Evolutionary conservation across 306 rosid genomes (phyloP).

Genomic region (Cicer chorassanicum): DNA sequence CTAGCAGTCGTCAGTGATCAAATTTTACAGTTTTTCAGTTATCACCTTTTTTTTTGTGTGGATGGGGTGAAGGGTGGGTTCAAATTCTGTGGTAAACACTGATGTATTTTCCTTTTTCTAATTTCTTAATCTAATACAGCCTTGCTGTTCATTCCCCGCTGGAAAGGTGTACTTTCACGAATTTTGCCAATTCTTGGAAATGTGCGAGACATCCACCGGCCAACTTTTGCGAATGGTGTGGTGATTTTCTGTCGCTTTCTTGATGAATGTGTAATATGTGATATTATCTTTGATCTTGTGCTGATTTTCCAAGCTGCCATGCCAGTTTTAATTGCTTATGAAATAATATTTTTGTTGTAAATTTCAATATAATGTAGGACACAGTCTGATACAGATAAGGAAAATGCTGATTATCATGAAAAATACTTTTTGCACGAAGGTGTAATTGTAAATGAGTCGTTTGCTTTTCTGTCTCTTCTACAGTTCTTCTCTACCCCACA

Average conservation of each 20-base stretch:
- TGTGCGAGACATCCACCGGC: slow-evolving; percentile 84
- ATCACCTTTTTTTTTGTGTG: slow-evolving; percentile 1
- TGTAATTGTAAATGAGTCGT: background rate
- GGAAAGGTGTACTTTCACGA: slow-evolving; percentile 92
- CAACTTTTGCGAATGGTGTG: slow-evolving; percentile 91
- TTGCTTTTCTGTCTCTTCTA: background rate
- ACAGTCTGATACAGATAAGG: slow-evolving; percentile 1
- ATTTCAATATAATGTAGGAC: slow-evolving; percentile 29
- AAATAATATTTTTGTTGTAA: slow-evolving; percentile 4
- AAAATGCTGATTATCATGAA: slow-evolving; percentile 11
- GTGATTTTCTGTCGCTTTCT: slow-evolving; percentile 42
- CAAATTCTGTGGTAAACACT: slow-evolving; percentile 35
- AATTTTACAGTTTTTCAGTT: slow-evolving; percentile 36
- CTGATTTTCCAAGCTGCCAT: slow-evolving; percentile 26
- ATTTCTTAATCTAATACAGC: slow-evolving; percentile 61
- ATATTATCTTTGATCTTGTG: slow-evolving; percentile 39
- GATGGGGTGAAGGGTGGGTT: background rate
- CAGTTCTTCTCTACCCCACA: slow-evolving; percentile 6
- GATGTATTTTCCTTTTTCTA: slow-evolving; percentile 43
- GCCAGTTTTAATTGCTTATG: slow-evolving; percentile 35
- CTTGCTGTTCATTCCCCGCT: slow-evolving; percentile 82
- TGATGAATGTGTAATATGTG: slow-evolving; percentile 32
- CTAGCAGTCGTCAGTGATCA: slow-evolving; percentile 73
- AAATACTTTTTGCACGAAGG: background rate
- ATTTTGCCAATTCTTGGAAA: slow-evolving; percentile 93